Evolutionary conservation across 306 rosid species (phyloP).

Genomic region (Trifolium repens): DNA sequence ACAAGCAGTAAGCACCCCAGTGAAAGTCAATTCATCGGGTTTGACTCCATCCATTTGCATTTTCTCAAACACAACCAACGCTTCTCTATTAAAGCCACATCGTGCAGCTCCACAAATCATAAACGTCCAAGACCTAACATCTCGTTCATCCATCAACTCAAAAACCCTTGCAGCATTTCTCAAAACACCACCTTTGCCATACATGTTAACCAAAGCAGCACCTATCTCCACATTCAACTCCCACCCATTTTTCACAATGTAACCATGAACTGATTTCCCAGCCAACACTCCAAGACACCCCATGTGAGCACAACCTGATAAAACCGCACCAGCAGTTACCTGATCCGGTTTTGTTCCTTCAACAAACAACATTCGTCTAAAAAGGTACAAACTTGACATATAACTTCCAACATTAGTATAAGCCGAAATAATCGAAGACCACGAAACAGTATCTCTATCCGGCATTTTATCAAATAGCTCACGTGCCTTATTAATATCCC

Average conservation of each 20-base stretch:
- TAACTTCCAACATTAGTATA: constrained; percentile 38
- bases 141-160: constrained; percentile 49
- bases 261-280: constrained; percentile 76
- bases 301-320: constrained; percentile 61
- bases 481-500: constrained; percentile 49
- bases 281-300: constrained; percentile 55
- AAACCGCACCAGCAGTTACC: constrained; percentile 44
- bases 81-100: constrained; percentile 53
- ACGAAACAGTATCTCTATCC: constrained; percentile 47
- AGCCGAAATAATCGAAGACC: constrained; percentile 67
- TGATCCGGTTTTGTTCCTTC: constrained; percentile 51
- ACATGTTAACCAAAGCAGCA: constrained; percentile 64
- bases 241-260: constrained; percentile 59
- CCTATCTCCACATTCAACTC: constrained; percentile 59
- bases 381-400: constrained; percentile 45
- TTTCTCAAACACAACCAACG: constrained; percentile 55
- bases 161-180: constrained; percentile 56
- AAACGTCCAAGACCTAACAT: constrained; percentile 62
- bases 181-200: constrained; percentile 59
- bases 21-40: constrained; percentile 68
- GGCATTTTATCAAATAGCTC: constrained; percentile 58
- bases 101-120: constrained; percentile 60
- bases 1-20: constrained; percentile 69
- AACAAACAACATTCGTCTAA: constrained; percentile 56
- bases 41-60: constrained; percentile 53